These are phyloP conservation scores for Epichloe elymi DNA, from an alignment of 2,329 filamentous ascomycete genomes.

Conservation along the genomic window DNA sequence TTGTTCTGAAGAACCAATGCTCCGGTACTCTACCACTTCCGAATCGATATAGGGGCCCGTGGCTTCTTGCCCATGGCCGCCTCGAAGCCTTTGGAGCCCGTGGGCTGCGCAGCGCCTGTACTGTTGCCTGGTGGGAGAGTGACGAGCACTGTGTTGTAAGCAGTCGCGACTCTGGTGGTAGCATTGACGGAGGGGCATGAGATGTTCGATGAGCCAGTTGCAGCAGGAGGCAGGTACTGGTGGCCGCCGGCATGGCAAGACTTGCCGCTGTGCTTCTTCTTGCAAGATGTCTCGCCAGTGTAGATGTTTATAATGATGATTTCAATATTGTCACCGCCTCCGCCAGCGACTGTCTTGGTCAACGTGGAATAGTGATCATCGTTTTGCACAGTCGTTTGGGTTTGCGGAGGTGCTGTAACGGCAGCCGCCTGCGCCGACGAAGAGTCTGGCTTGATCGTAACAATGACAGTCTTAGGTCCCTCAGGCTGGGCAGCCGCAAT, in stretches of 20 bases:
- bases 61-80: neutral
- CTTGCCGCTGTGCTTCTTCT: slow-evolving; percentile 14
- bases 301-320: slow-evolving; percentile 18
- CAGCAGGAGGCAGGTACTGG: neutral
- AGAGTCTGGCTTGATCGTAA: slow-evolving; percentile 6
- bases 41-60: neutral
- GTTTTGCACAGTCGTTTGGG: slow-evolving; percentile 6
- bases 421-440: slow-evolving; percentile 8
- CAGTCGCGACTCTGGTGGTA: slow-evolving; percentile 20
- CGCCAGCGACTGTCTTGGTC: slow-evolving; percentile 12
- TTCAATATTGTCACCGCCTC: slow-evolving; percentile 16
- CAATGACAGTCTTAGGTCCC: slow-evolving; percentile 8
- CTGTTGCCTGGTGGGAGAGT: slow-evolving; percentile 12
- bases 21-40: neutral
- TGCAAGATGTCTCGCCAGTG: slow-evolving; percentile 18
- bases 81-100: neutral
- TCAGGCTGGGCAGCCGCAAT: neutral
- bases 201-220: slow-evolving; percentile 7
- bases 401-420: slow-evolving; percentile 12
- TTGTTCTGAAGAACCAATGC: neutral
- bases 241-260: slow-evolving; percentile 10
- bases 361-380: slow-evolving; percentile 12
- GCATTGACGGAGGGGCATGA: slow-evolving; percentile 12
- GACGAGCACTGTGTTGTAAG: slow-evolving; percentile 24
- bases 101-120: slow-evolving; percentile 1